A percentile compares a stretch with the other conserved stretches of the same genome.
Conservation (phyloP, 768 basidiomycete genomes). For the Chiua virens region DNA sequence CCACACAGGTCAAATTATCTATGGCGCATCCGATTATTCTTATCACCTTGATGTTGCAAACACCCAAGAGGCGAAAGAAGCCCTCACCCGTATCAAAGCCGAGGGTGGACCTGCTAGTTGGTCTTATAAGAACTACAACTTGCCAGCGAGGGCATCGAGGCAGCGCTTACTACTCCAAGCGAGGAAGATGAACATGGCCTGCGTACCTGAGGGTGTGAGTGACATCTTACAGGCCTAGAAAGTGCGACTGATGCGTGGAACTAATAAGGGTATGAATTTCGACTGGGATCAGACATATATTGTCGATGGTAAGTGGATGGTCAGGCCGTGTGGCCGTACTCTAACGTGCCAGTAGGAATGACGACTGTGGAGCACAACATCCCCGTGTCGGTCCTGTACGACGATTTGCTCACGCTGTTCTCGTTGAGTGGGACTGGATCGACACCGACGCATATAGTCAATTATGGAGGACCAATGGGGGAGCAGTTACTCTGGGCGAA, state of each 20-base stretch:
- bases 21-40: slow-evolving; percentile 46
- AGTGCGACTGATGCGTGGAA: not conserved
- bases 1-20: slow-evolving; percentile 64
- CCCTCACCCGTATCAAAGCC: slow-evolving; percentile 64
- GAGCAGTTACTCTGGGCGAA: slow-evolving; percentile 70
- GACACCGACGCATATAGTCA: slow-evolving; percentile 75
- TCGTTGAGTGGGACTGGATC: slow-evolving; percentile 67
- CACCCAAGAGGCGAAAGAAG: slow-evolving; percentile 61
- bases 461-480: slow-evolving; percentile 72
- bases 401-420: slow-evolving; percentile 63
- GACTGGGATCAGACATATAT: slow-evolving; percentile 83
- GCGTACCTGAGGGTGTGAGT: slow-evolving; percentile 67
- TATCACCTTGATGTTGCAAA: slow-evolving; percentile 65
- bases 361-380: slow-evolving; percentile 73
- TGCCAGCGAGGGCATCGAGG: slow-evolving; percentile 66
- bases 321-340: not conserved
- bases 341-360: slow-evolving; percentile 50
- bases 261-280: slow-evolving; percentile 61
- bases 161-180: slow-evolving; percentile 65
- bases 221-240: not conserved
- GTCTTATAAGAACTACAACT: slow-evolving; percentile 78
- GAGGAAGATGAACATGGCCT: slow-evolving; percentile 62
- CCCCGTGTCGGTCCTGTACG: slow-evolving; percentile 63
- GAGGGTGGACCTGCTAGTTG: slow-evolving; percentile 70
- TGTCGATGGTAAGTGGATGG: slow-evolving; percentile 55